phyloP scores from a whole-genome alignment of 225 moss, liverwort and hornwort genomes.

The Takakia lepidozioides region DNA sequence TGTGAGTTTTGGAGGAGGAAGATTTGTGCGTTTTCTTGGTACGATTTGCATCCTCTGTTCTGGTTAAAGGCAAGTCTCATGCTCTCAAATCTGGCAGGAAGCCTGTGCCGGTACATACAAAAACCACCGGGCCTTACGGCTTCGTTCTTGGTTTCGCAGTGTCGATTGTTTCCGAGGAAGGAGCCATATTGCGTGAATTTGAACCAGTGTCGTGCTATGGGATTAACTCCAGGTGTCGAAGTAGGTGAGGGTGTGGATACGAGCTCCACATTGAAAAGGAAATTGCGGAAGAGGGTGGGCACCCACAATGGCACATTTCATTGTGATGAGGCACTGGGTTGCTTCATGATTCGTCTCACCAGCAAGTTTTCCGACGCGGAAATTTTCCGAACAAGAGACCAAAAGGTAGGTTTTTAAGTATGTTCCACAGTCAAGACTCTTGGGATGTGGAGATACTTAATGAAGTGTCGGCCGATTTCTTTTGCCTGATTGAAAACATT shows the following conservation, averaged over 20 bases:
- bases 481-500: conserved; percentile 1
- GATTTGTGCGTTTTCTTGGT: too few relatives aligned
- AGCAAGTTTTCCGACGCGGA: conserved; percentile 62
- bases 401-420: conserved; percentile 33
- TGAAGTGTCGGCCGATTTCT: not conserved
- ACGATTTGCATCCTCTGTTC: too few relatives aligned
- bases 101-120: too few relatives aligned
- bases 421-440: not conserved
- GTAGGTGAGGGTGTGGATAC: conserved; percentile 3
- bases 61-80: too few relatives aligned
- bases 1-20: too few relatives aligned
- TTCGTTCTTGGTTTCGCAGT: too few relatives aligned
- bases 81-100: too few relatives aligned
- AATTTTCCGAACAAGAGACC: conserved; percentile 76
- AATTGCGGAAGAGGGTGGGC: conserved; percentile 75
- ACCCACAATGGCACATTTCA: conserved; percentile 94
- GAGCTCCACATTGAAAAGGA: conserved; percentile 41
- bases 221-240: conserved; percentile 5
- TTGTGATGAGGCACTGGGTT: conserved; percentile 87
- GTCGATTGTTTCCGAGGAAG: too few relatives aligned
- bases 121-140: too few relatives aligned
- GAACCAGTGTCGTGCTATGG: conserved; percentile 19
- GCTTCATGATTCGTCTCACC: conserved; percentile 90
- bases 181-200: too few relatives aligned
- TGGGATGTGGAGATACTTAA: too few relatives aligned